These are phyloP conservation scores for Magnusiomyces sp. DNA, from an alignment of 1,139 yeast genomes.

Conservation along the genomic window DNA sequence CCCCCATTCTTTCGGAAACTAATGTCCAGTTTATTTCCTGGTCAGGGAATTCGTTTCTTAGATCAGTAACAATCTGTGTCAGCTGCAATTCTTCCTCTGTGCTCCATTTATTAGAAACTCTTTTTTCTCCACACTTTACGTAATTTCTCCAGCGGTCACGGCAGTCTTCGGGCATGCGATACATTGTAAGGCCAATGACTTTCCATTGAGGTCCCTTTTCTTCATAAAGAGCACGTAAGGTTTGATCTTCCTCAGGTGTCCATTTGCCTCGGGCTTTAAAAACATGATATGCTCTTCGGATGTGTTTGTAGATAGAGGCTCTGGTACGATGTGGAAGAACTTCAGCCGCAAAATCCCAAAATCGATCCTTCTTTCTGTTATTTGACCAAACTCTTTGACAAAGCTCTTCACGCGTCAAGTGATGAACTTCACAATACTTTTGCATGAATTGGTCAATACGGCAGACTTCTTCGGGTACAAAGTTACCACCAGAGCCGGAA, in stretches of 20 bases:
- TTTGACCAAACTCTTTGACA: slow-evolving; percentile 83
- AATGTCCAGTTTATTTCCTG: slow-evolving; percentile 73
- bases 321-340: slow-evolving; percentile 78
- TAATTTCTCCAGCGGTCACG: slow-evolving; percentile 94
- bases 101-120: slow-evolving; percentile 75
- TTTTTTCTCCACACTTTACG: slow-evolving; percentile 73
- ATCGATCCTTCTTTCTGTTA: slow-evolving; percentile 74
- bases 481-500: slow-evolving; percentile 35
- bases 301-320: slow-evolving; percentile 86
- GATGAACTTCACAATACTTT: slow-evolving; percentile 56
- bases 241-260: slow-evolving; percentile 71
- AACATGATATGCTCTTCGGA: slow-evolving; percentile 78
- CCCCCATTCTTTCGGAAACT: slow-evolving; percentile 84
- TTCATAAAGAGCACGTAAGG: slow-evolving; percentile 51
- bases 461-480: slow-evolving; percentile 54
- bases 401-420: slow-evolving; percentile 55
- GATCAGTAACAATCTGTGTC: slow-evolving; percentile 44
- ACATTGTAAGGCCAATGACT: slow-evolving; percentile 63
- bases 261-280: slow-evolving; percentile 84
- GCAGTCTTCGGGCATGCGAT: slow-evolving; percentile 96
- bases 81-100: slow-evolving; percentile 59
- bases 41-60: slow-evolving; percentile 26
- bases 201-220: slow-evolving; percentile 81
- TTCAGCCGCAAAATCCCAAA: slow-evolving; percentile 75
- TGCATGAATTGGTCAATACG: slow-evolving; percentile 66